These are phyloP conservation scores for Cladophialophora exuberans DNA, from an alignment of 2,329 filamentous ascomycete species.

Conservation along the genomic window DNA sequence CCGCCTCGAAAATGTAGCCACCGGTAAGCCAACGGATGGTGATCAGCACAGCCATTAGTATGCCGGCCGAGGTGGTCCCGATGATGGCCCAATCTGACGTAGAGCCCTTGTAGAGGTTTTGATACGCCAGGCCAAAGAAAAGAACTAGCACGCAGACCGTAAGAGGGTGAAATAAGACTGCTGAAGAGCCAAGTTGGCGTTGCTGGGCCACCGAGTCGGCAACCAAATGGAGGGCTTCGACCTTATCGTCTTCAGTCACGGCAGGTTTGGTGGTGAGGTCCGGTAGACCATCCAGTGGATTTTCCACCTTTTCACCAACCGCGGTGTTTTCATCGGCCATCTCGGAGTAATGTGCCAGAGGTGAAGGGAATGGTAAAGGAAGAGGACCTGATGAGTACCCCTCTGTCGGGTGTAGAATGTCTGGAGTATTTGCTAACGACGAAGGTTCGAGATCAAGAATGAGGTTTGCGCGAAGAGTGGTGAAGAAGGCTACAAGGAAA, in stretches of 20 bases:
- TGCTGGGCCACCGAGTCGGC: constrained; percentile 84
- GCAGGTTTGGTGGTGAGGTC: constrained; percentile 38
- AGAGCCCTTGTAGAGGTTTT: constrained; percentile 42
- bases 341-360: constrained; percentile 14
- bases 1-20: constrained; percentile 66
- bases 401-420: constrained; percentile 55
- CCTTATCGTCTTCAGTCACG: constrained; percentile 59
- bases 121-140: constrained; percentile 44
- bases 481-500: constrained; percentile 71
- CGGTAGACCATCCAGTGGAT: constrained; percentile 35
- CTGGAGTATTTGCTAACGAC: constrained; percentile 67
- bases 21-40: constrained; percentile 63
- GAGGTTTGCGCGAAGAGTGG: constrained; percentile 78
- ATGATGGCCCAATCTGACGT: constrained; percentile 58
- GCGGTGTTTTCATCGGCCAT: constrained; percentile 7
- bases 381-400: constrained; percentile 45
- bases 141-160: constrained; percentile 46
- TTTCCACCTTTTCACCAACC: constrained; percentile 1
- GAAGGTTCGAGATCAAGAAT: constrained; percentile 64
- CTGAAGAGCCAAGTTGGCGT: constrained; percentile 66
- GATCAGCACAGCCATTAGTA: constrained; percentile 66
- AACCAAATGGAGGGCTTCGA: constrained; percentile 71
- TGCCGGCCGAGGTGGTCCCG: constrained; percentile 61
- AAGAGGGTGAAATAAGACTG: constrained; percentile 65
- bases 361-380: constrained; percentile 45